Evolutionary conservation across 2,329 filamentous ascomycete species (phyloP), one percentile per base, ranked within the genome.

Genomic region (Dothidotthia symphoricarpi): DNA sequence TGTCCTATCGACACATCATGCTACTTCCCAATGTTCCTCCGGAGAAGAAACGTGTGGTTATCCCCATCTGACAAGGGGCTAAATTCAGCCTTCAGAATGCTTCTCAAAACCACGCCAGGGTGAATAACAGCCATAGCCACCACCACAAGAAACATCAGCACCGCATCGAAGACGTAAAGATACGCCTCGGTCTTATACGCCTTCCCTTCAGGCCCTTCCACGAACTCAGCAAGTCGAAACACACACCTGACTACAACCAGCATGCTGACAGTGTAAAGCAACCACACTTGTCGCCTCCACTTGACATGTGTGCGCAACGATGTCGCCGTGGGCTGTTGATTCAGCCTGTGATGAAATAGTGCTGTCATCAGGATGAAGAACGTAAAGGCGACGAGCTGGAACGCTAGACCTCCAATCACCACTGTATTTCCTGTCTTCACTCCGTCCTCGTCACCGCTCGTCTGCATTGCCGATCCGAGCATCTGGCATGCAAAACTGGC

Each of bases 91-190:
- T 48, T 48, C 22, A 44, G 29, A 2, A 47, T 31, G 2, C 22
- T 26, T 16, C 43, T 46, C 8, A 52, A 34, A 17, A 52, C 22
- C 33, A 38, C 15, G 13, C 49, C 49, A 2, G 51, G 49, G 27
- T 53, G 49, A 5, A 49, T 12, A 3, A 47, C 24, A 9, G 40
- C 42, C 30, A 45, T 43, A 8, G 22, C 16, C 3, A 44, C 42
- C 4, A 43, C 39, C 8, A 37, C 36, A 15, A 16, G 10, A 13
- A 55, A 45, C 40, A 55, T 37, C 1, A 55, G 26, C 16, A 36
- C 15, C 6, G 50, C 45, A 40, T 55, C 52, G 14, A 55, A 53
- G 5, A 43, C 28, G 33, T 53, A 53, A 16, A 53, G 27, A 17
- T 32, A 41, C 31, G 28, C 34, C 34, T 55, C 52, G 4, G 43